Evolutionary conservation across 2,329 filamentous ascomycete genomes (phyloP).

Genomic region (Colletotrichum limetticola): DNA sequence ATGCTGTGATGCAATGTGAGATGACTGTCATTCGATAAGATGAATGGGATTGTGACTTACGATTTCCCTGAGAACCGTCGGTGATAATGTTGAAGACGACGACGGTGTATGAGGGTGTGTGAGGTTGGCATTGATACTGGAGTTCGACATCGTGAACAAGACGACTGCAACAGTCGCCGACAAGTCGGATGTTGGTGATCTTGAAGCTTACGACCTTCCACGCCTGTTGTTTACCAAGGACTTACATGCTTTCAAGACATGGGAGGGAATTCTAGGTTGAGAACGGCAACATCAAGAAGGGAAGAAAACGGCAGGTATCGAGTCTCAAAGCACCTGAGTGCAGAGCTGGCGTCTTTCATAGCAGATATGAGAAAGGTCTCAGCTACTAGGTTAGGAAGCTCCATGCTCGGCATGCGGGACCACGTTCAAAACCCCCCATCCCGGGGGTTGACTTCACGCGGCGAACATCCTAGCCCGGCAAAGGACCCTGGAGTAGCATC

Average conservation of each 20-base stretch:
- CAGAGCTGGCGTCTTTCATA: background rate
- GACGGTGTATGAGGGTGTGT: background rate
- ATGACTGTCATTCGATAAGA: background rate
- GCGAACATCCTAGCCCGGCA: slow-evolving; percentile 22
- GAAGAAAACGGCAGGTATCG: too few relatives aligned
- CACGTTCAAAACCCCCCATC: background rate
- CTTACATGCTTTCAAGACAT: background rate
- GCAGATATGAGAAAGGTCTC: background rate
- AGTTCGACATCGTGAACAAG: background rate
- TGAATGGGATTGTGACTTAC: background rate
- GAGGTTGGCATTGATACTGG: background rate
- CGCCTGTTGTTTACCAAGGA: background rate
- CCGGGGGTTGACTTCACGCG: background rate
- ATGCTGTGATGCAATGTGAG: background rate
- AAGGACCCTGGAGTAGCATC: slow-evolving; percentile 12
- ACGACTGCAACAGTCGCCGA: background rate
- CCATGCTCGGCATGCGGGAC: background rate
- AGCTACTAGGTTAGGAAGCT: background rate
- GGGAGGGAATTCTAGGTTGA: background rate
- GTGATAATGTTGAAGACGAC: background rate
- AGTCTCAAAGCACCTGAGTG: too few relatives aligned
- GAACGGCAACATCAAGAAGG: background rate
- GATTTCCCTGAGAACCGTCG: slow-evolving; percentile 7
- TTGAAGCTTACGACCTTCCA: background rate
- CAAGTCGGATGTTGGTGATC: background rate